Evolutionary conservation across 2,329 filamentous ascomycete genomes (phyloP).

Genomic region (Hypoxylon sp.): DNA sequence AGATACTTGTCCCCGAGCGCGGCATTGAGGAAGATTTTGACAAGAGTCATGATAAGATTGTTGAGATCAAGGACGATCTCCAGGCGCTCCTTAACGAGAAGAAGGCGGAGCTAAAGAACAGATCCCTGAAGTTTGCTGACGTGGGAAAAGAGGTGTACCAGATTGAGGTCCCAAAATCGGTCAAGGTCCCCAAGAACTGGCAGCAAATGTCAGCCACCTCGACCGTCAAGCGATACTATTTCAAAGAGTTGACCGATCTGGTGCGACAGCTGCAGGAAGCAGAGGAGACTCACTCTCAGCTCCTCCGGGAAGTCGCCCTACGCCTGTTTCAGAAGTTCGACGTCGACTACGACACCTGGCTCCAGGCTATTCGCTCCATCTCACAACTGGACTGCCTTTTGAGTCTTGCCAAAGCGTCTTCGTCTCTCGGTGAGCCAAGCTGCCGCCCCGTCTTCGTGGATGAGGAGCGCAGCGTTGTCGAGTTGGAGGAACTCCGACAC

Average conservation of each 20-base stretch:
- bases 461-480: slow-evolving; percentile 84
- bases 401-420: slow-evolving; percentile 89
- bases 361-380: slow-evolving; percentile 88
- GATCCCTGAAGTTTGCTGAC: slow-evolving; percentile 79
- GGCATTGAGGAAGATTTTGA: slow-evolving; percentile 96
- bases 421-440: slow-evolving; percentile 84
- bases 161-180: slow-evolving; percentile 85
- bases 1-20: slow-evolving; percentile 84
- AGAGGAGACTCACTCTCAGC: slow-evolving; percentile 92
- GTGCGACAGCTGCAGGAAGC: slow-evolving; percentile 93
- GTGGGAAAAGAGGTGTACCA: slow-evolving; percentile 98
- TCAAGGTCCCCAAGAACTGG: slow-evolving; percentile 91
- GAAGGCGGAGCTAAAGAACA: slow-evolving; percentile 80
- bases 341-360: slow-evolving; percentile 85
- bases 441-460: slow-evolving; percentile 92
- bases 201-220: slow-evolving; percentile 96
- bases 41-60: slow-evolving; percentile 79
- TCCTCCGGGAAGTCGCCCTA: slow-evolving; percentile 85
- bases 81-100: slow-evolving; percentile 77
- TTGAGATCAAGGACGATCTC: slow-evolving; percentile 80
- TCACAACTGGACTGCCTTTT: slow-evolving; percentile 95
- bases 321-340: slow-evolving; percentile 92
- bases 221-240: slow-evolving; percentile 94
- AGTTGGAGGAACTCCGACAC: slow-evolving; percentile 92
- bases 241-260: slow-evolving; percentile 81